A percentile compares a stretch with the other conserved stretches of the same genome.
These are phyloP conservation scores for Micractinium conductrix DNA, from an alignment of 139 green algal species.

Conservation along the genomic window DNA sequence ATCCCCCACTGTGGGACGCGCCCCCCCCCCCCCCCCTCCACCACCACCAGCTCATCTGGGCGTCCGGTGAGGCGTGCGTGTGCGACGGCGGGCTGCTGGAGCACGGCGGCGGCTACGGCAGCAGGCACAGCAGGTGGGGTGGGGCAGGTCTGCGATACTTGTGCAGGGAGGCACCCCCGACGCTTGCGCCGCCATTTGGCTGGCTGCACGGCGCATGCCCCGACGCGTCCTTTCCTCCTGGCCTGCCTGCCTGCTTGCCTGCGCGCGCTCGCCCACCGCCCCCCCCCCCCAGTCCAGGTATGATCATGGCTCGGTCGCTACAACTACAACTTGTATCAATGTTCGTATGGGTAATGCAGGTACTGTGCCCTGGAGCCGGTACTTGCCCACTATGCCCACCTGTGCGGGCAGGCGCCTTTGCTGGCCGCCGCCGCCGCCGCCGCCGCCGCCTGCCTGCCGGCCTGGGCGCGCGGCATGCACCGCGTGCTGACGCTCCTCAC, in stretches of 20 bases:
- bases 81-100: not conserved
- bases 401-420: not conserved
- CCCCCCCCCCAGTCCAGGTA: too few relatives aligned
- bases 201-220: too few relatives aligned
- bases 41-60: not conserved
- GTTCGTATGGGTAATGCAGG: too few relatives aligned
- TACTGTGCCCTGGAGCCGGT: not conserved
- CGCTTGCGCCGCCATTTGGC: not conserved
- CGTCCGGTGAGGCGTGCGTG: not conserved
- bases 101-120: not conserved
- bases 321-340: too few relatives aligned
- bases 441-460: not conserved
- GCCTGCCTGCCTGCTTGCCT: too few relatives aligned
- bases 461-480: not conserved
- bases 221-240: too few relatives aligned
- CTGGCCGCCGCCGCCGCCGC: not conserved
- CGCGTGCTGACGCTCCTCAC: conserved; percentile 3
- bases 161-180: not conserved
- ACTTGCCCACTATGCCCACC: not conserved
- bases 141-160: not conserved
- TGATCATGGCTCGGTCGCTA: too few relatives aligned
- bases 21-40: too few relatives aligned
- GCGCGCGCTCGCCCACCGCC: too few relatives aligned
- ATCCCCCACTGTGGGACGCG: too few relatives aligned
- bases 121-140: not conserved